Evolutionary conservation across 139 green algal genomes (phyloP).

Genomic region (Chlorella vulgaris): DNA sequence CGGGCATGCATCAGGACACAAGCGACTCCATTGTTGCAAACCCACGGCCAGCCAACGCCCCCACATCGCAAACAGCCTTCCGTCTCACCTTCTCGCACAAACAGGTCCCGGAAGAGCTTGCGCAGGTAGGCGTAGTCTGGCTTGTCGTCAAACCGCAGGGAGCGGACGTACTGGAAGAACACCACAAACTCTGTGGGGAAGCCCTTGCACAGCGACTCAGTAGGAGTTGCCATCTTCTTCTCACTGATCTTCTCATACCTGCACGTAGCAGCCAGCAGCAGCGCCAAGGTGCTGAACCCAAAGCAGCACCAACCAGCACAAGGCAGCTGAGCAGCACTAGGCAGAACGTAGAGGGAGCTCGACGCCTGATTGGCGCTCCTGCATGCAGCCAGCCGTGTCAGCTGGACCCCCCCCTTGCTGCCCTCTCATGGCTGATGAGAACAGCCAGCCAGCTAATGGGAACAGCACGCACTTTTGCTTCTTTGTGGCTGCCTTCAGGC

Average conservation of each 20-base stretch:
- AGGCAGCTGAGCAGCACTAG: no score
- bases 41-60: no score
- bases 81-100: constrained; percentile 92
- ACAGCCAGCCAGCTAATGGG: not conserved
- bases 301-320: not conserved
- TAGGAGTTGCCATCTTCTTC: constrained; percentile 99
- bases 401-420: not conserved
- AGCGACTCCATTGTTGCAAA: no score
- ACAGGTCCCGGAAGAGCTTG: constrained; percentile 99
- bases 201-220: constrained; percentile 97
- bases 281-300: not conserved
- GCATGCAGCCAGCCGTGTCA: not conserved
- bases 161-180: constrained; percentile 97
- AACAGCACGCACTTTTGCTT: constrained; percentile 86
- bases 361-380: no score
- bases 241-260: constrained; percentile 99
- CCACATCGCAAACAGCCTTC: no score
- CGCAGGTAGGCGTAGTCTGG: constrained; percentile 99
- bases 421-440: not conserved
- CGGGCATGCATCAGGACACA: no score
- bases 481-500: constrained; percentile 98
- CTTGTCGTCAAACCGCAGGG: constrained; percentile 99
- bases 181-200: constrained; percentile 97
- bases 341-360: no score
- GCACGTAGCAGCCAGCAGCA: not conserved